Percentiles rank a stretch among this genome's conserved stretches.
phyloP scores from a whole-genome alignment of 2,329 filamentous ascomycete species.

The Claviceps paspali region DNA sequence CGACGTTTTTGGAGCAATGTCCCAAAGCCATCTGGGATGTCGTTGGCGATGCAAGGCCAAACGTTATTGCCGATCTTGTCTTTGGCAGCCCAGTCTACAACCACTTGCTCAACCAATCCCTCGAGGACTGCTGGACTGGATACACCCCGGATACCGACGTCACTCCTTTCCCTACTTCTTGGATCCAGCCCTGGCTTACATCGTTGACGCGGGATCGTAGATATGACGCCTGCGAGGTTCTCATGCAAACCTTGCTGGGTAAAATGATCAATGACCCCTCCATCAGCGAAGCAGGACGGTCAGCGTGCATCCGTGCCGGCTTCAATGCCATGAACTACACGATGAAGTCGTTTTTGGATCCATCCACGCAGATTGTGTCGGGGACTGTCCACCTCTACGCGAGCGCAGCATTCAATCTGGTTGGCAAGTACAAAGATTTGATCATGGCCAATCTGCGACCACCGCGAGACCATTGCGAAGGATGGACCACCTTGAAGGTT shows the following conservation, averaged over 20 bases:
- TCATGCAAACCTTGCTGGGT: conserved; percentile 60
- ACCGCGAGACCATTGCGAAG: conserved; percentile 14
- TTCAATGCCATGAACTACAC: conserved; percentile 44
- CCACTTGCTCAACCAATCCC: conserved; percentile 44
- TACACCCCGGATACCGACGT: conserved; percentile 29
- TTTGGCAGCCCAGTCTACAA: conserved; percentile 56
- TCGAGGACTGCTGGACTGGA: conserved; percentile 27
- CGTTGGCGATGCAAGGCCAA: conserved; percentile 65
- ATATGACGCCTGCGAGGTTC: conserved; percentile 63
- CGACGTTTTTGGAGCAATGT: conserved; percentile 56
- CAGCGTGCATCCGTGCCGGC: conserved; percentile 48
- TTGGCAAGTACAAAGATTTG: conserved; percentile 45
- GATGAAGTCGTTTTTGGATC: conserved; percentile 38
- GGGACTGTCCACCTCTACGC: conserved; percentile 45
- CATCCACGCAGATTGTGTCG: conserved; percentile 26
- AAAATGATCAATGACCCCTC: conserved; percentile 38
- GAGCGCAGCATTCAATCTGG: conserved; percentile 49
- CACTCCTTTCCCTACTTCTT: conserved; percentile 54
- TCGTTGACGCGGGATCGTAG: conserved; percentile 65
- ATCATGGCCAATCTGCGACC: conserved; percentile 28
- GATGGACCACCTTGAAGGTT: conserved; percentile 25
- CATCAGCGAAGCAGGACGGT: conserved; percentile 41
- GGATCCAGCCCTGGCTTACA: conserved; percentile 62
- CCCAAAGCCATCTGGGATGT: conserved; percentile 78
- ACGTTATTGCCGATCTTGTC: conserved; percentile 69